Base-by-base conservation (phyloP, 2,329 filamentous ascomycete genomes). In the Coleophoma crateriformis region DNA sequence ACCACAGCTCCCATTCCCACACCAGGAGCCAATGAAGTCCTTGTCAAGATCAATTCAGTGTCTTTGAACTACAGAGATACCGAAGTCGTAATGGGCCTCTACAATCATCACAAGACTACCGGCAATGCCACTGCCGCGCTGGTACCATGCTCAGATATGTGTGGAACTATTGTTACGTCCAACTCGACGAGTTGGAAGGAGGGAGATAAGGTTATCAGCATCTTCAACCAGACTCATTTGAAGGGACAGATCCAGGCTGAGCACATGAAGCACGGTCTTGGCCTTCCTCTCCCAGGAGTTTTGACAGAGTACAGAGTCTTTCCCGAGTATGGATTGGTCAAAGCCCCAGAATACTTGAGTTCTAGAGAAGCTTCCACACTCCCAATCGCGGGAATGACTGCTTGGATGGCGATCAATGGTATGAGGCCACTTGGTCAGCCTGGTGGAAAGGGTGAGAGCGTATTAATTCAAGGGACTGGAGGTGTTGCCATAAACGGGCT, bases 141-240 rank as follows among this genome's bases (percentile, higher is more conserved):
- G 12, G 79, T 88, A 1, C 83, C 84, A 1, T 84, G 81, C 65
- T 85, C 82, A 19, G 85, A 89, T 65, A 86, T 85, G 74, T 85
- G 82, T 66, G 85, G 85, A 41, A 72, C 73, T 8, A 70, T 88
- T 42, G 68, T 78, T 2, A 64, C 72, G 13, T 78, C 33, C 62
- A 71, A 15, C n/a, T 68, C 71, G 10, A 62, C 66, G 3, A 67
- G 68, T 6, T 79, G 79, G 69, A 71, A 73, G 48, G 66, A 70
- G 14, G 84, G 84, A 50, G 79, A 86, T 50, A 78, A 82, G n/a
- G 84, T 89, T 37, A 73, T 86, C 49, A 77, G 77, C 17, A 85
- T 79, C 46, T 88, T 87, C 66, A 77, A 77, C 57, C 75, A 79
- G 62, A 67, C 66, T 7, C 76, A 80, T 52, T 37, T 58, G 32